Percentiles rank a stretch among this genome's conserved stretches.
Evolutionary conservation across 306 rosid genomes (phyloP).

Genomic region (Cucumis melo): DNA sequence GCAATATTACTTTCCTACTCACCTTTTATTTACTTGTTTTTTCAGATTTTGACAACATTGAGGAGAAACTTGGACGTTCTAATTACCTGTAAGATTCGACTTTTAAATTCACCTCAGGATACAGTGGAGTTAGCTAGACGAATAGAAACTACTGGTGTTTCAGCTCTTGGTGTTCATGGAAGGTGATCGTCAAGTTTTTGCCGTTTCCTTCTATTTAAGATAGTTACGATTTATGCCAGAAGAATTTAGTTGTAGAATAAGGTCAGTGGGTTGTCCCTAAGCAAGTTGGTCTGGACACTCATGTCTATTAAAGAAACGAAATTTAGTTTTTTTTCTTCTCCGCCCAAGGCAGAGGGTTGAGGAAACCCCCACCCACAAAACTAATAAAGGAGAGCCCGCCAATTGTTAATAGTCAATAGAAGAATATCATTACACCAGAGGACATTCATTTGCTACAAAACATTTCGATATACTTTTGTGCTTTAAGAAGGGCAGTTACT

Average conservation of each 20-base stretch:
- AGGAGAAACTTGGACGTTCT: slow-evolving; percentile 71
- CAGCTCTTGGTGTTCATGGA: slow-evolving; percentile 89
- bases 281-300: too few relatives aligned
- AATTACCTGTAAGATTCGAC: slow-evolving; percentile 83
- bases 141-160: slow-evolving; percentile 81
- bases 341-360: too few relatives aligned
- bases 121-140: slow-evolving; percentile 75
- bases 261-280: too few relatives aligned
- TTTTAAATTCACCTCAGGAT: slow-evolving; percentile 51
- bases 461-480: not conserved
- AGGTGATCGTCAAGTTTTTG: slow-evolving; percentile 31
- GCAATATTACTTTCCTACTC: slow-evolving; percentile 3
- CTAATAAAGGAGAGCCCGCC: too few relatives aligned
- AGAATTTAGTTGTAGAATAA: not conserved
- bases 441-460: not conserved
- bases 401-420: too few relatives aligned
- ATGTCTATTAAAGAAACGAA: too few relatives aligned
- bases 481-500: not conserved
- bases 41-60: slow-evolving; percentile 73
- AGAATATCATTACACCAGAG: too few relatives aligned
- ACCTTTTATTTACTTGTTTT: slow-evolving; percentile 5
- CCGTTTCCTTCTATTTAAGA: not conserved
- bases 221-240: not conserved
- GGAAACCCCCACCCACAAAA: too few relatives aligned
- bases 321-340: too few relatives aligned